phyloP scores from a whole-genome alignment of 495 filamentous ascomycete genomes.

The Penicillium paxilli region DNA sequence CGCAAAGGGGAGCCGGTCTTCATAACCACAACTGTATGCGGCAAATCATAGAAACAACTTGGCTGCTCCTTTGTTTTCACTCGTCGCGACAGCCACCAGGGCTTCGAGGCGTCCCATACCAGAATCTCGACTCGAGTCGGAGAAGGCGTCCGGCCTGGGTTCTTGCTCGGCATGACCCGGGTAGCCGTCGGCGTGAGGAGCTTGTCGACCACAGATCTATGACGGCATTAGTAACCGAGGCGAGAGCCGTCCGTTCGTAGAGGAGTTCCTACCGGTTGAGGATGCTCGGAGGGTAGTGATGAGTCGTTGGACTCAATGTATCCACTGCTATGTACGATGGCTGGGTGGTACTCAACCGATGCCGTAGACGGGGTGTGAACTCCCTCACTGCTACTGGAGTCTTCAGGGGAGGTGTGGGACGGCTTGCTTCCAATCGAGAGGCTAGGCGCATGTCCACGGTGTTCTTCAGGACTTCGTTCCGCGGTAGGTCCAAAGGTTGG shows the following conservation, averaged over 20 bases:
- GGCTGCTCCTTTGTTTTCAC: conserved; percentile 66
- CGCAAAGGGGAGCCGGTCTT: not conserved
- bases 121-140: conserved; percentile 32
- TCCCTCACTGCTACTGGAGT: conserved; percentile 71
- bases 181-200: conserved; percentile 38
- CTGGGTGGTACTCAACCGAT: conserved; percentile 61
- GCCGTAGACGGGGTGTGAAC: conserved; percentile 66
- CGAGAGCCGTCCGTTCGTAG: conserved; percentile 29
- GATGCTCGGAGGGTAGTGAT: conserved; percentile 40
- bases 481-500: conserved; percentile 28
- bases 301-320: conserved; percentile 55
- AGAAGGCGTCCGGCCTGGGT: conserved; percentile 31
- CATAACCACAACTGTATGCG: not conserved
- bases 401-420: conserved; percentile 65
- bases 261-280: conserved; percentile 43
- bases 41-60: conserved; percentile 37
- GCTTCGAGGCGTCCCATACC: conserved; percentile 77
- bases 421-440: conserved; percentile 32
- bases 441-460: conserved; percentile 30
- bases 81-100: conserved; percentile 86
- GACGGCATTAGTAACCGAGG: conserved; percentile 41
- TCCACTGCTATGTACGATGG: conserved; percentile 65
- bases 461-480: conserved; percentile 32
- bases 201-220: conserved; percentile 41
- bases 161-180: conserved; percentile 31